Percentiles rank a stretch among this genome's conserved stretches.
Conservation (phyloP, 495 filamentous ascomycete genomes). For the Penicillium atrosanguineum region DNA sequence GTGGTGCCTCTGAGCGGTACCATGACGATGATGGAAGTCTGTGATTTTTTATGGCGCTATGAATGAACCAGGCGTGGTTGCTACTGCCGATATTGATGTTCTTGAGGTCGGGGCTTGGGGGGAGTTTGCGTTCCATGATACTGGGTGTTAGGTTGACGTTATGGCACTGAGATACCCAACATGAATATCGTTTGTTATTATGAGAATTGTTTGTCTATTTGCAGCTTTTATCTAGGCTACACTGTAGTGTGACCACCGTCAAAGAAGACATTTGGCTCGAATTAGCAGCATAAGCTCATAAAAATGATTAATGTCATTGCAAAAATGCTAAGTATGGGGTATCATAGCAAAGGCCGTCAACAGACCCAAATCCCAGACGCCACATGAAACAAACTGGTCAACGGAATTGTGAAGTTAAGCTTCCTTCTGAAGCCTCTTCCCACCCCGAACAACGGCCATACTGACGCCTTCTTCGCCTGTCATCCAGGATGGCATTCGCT, state of each 20-base stretch:
- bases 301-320: neutral
- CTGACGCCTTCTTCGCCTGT: conserved; percentile 83
- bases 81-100: neutral
- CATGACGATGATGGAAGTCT: neutral
- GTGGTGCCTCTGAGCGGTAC: neutral
- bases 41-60: neutral
- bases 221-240: neutral
- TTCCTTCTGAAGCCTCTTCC: conserved; percentile 43
- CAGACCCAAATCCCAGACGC: conserved; percentile 1
- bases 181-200: neutral
- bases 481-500: conserved; percentile 86
- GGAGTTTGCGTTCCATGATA: neutral
- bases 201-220: neutral
- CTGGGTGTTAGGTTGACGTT: neutral
- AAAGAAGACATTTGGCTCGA: neutral
- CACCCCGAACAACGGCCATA: conserved; percentile 61
- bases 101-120: neutral
- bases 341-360: conserved; percentile 4
- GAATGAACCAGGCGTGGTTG: neutral
- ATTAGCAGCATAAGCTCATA: neutral
- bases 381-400: neutral
- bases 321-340: conserved; percentile 7
- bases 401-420: conserved; percentile 10
- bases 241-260: neutral
- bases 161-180: neutral